Evolutionary conservation across 2,329 filamentous ascomycete species (phyloP), one percentile per base, ranked within the genome.

Genomic region (Trichophyton mentagrophytes): DNA sequence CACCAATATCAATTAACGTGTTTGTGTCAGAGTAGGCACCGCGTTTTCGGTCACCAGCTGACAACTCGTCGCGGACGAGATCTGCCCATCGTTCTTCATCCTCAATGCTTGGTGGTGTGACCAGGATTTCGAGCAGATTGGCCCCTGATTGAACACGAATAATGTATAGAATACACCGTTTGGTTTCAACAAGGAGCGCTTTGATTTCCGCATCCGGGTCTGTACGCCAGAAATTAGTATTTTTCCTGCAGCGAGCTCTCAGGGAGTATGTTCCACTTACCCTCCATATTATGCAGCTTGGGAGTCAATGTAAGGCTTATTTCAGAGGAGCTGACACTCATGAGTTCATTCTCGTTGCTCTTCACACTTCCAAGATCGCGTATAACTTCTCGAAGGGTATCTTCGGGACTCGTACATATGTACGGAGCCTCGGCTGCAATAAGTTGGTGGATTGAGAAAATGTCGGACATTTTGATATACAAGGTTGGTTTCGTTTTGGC

Each of bases 391-490:
- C 89, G 88, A 61, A 99, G 81, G 63, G 90, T 82, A 71, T 99
- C 93, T 66, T 96, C 92, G 38, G 88, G 84, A 63, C 79, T 82
- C 1, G 89, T 87, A 67, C 89, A 95, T 63, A 97, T 85, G 61
- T 80, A 79, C 3, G 85, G 78, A 57, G 96, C 82, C 67, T 97
- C 90, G 25, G 85, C 80, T 2, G 89, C 86, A 60, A 97, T 82
- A 22, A 97, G 81, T 65, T 87, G 90, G 75, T 99, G 95, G 62
- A 99, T 92, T 57, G 92, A 89, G 72, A 99, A 97, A 61, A 99
- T 91, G 72, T 99, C 93, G 15, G 88, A 84, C 83, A 99, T 92
- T 77, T 99, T 99, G 78, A 99, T 96, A 77, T 97, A 99, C n/a
- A 99, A 80, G 0, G 92, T 97, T 5, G 93, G 93, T 74, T 96